A percentile compares a stretch with the other conserved stretches of the same genome.
phyloP scores from a whole-genome alignment of 495 filamentous ascomycete species.

The Lasiosphaeris hirsuta region DNA sequence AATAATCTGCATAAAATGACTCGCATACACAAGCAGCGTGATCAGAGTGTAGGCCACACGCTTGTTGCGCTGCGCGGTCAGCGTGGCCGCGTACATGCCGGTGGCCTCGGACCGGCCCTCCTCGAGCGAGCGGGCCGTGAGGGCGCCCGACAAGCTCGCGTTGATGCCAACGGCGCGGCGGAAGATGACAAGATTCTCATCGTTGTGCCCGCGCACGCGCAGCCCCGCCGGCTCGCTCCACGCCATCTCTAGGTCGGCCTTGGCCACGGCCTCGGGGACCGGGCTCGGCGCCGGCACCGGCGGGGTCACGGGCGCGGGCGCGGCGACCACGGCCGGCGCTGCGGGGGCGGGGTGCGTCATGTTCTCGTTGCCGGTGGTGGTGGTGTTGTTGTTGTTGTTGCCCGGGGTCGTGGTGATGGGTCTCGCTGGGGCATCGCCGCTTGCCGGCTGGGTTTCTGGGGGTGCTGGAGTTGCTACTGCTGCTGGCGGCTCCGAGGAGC shows the following conservation, averaged over 20 bases:
- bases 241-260: constrained; percentile 22
- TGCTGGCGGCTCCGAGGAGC: not conserved
- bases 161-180: constrained; percentile 44
- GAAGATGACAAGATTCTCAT: constrained; percentile 46
- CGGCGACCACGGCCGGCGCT: not conserved
- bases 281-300: constrained; percentile 4
- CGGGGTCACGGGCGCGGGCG: not conserved
- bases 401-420: not conserved
- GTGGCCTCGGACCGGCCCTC: constrained; percentile 35
- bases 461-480: too few relatives aligned
- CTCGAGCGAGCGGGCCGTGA: constrained; percentile 32
- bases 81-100: constrained; percentile 37
- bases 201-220: constrained; percentile 35
- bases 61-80: constrained; percentile 31
- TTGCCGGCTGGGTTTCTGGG: too few relatives aligned
- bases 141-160: constrained; percentile 14
- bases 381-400: not conserved
- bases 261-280: constrained; percentile 8
- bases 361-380: not conserved
- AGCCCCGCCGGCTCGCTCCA: constrained; percentile 44
- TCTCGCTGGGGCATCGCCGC: not conserved
- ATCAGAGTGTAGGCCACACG: constrained; percentile 23
- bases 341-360: not conserved
- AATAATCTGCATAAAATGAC: constrained; percentile 42
- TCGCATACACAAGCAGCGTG: constrained; percentile 33